Conservation (phyloP, 2,329 filamentous ascomycete species). For the Fusarium nurragi region DNA sequence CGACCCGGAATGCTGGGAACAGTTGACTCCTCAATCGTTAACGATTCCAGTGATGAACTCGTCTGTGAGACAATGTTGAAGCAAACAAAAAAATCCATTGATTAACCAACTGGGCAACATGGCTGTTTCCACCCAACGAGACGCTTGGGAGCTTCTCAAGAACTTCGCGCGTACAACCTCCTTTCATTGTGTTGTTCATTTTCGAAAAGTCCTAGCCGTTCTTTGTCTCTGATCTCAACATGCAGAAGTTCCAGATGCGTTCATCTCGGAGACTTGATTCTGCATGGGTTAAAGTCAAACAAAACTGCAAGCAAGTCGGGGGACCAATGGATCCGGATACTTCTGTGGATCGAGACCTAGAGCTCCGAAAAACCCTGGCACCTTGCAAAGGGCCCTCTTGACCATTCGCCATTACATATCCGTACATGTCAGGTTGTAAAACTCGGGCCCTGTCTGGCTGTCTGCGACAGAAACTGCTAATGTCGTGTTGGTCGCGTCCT, state of each 20-base stretch:
- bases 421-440: background rate
- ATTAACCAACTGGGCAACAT: background rate
- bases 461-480: constrained; percentile 12
- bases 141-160: background rate
- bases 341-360: constrained; percentile 32
- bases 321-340: constrained; percentile 40
- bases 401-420: background rate
- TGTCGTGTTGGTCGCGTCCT: constrained; percentile 15
- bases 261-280: background rate
- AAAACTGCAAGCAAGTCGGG: constrained; percentile 37
- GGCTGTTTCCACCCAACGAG: background rate
- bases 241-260: background rate
- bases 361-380: constrained; percentile 27
- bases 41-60: constrained; percentile 13
- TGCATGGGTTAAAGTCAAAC: constrained; percentile 20
- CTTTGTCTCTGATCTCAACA: background rate
- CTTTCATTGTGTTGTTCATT: background rate
- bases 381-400: constrained; percentile 4
- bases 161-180: background rate
- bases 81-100: constrained; percentile 7
- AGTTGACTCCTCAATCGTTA: constrained; percentile 6
- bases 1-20: constrained; percentile 11
- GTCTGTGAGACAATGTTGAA: constrained; percentile 11
- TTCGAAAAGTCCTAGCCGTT: background rate
- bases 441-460: constrained; percentile 14